phyloP scores from a whole-genome alignment of 2,329 filamentous ascomycete genomes.

The Sporothrix humicola region DNA sequence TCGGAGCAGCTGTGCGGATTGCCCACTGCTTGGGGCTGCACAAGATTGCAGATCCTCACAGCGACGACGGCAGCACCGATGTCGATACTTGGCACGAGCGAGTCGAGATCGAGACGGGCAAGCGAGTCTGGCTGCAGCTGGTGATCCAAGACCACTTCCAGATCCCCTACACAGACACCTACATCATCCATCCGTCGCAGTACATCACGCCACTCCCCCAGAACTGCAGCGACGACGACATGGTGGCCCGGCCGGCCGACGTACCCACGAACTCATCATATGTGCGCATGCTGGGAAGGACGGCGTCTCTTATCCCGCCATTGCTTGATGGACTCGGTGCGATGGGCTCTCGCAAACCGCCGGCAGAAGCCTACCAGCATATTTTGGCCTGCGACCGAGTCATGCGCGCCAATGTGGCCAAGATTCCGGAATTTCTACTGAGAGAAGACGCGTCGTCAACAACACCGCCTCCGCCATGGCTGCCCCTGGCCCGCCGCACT shows the following conservation, averaged over 20 bases:
- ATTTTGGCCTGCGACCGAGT: conserved; percentile 43
- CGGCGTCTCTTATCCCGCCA: conserved; percentile 43
- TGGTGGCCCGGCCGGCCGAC: conserved; percentile 29
- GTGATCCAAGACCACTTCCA: conserved; percentile 47
- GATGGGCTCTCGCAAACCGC: conserved; percentile 41
- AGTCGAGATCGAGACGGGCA: conserved; percentile 44
- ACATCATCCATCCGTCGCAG: conserved; percentile 44
- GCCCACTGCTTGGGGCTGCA: conserved; percentile 44
- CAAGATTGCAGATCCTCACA: conserved; percentile 35
- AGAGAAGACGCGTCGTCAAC: conserved; percentile 35
- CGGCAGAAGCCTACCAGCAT: conserved; percentile 43
- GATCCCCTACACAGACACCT: conserved; percentile 47
- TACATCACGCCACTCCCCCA: conserved; percentile 44
- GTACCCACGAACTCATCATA: conserved; percentile 39
- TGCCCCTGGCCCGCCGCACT: conserved; percentile 45
- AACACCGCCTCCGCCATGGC: conserved; percentile 39
- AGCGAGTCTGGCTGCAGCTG: conserved; percentile 46
- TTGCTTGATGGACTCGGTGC: conserved; percentile 44
- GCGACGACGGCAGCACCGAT: background rate
- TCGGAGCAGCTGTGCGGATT: conserved; percentile 46
- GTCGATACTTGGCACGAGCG: conserved; percentile 36
- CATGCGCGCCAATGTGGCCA: conserved; percentile 44
- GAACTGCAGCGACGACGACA: conserved; percentile 46
- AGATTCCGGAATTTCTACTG: conserved; percentile 44
- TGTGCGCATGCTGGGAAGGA: conserved; percentile 41